Conservation (phyloP, 306 rosid genomes). For the cucumber (Cucumis sativus) region Cucumber_9930_V3 NC_026659.2:5431501-5432000, state of each 20-base stretch:
- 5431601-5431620: constrained; percentile 99
- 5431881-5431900: neutral
- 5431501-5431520: constrained; percentile 60
- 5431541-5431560: constrained; percentile 69
- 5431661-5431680: neutral
- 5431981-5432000: constrained; percentile 81
- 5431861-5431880: neutral
- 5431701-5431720: neutral
- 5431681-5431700: constrained; percentile 4
- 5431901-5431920: neutral
- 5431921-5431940: constrained; percentile 52
- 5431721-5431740: neutral
- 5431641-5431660: neutral
- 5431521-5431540: constrained; percentile 46
- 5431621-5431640: neutral
- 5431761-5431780: neutral
- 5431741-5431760: neutral
- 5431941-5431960: constrained; percentile 73
- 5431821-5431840: too few relatives aligned
- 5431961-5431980: constrained; percentile 85
- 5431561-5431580: constrained; percentile 82
- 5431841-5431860: neutral
- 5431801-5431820: neutral
- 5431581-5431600: constrained; percentile 92
- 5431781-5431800: neutral